Evolutionary conservation across 257 asterid genomes (phyloP).

Genomic region (Solanum boliviense): DNA sequence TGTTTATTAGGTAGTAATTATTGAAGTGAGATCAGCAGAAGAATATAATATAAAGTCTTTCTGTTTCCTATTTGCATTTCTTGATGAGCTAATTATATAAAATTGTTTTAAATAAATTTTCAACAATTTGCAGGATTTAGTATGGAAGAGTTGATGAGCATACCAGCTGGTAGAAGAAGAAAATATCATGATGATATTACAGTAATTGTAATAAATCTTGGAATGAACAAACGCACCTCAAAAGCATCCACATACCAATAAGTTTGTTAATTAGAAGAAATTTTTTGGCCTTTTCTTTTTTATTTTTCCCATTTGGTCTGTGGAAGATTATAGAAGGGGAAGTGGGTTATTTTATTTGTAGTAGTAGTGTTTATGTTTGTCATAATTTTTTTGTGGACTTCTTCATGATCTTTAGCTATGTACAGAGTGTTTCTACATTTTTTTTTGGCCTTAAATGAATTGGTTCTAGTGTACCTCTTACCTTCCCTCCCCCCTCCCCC

Average conservation of each 20-base stretch:
- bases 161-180: slow-evolving; percentile 90
- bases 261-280: not conserved
- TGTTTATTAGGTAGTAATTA: not conserved
- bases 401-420: not conserved
- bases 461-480: not conserved
- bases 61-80: not conserved
- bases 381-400: not conserved
- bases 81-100: not conserved
- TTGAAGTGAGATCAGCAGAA: not conserved
- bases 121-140: slow-evolving; percentile 53
- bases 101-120: not conserved
- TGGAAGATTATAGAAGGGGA: not conserved
- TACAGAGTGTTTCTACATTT: not conserved
- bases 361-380: not conserved
- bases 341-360: not conserved
- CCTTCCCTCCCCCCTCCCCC: not conserved
- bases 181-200: slow-evolving; percentile 93
- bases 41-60: not conserved
- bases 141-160: slow-evolving; percentile 75
- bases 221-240: slow-evolving; percentile 72
- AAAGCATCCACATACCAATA: slow-evolving; percentile 70
- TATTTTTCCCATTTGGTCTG: not conserved
- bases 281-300: not conserved
- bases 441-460: not conserved
- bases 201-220: slow-evolving; percentile 68